Evolutionary conservation across 768 basidiomycete genomes (phyloP), one percentile per base, ranked within the genome.

Genomic region (Xerocomus potaroensis): DNA sequence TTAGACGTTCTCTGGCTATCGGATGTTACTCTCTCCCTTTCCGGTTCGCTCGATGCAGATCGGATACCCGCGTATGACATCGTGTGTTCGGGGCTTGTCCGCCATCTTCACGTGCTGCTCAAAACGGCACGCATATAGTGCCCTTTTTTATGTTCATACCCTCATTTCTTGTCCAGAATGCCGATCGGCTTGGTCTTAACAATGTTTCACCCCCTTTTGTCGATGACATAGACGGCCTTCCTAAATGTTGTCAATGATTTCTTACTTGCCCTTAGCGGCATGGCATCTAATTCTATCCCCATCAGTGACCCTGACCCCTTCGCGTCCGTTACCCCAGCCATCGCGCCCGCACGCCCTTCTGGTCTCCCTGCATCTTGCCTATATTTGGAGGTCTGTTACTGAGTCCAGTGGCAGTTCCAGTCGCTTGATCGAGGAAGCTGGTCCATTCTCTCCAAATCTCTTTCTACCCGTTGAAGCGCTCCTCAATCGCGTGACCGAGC

Each of bases 371-470:
- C 68, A 75, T 44, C 62, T 74, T 19, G 60, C 69, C 53, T 74
- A 75, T 45, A 62, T 59, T 55, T 83, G 63, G 69, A 65, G 48
- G 47, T 54, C 62, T 2, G 31, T 50, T 22, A 22, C 45, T 19
- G 26, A 45, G 41, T 34, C 42, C 31, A 45, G 35, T 11, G 24
- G 22, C 45, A n/a, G 47, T 39, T 51, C 48, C 51, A 38, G 56
- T 51, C 24, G 61, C 69, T 22, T 77, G 34, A 26, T 56, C n/a
- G 61, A 62, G 34, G 61, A 72, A 59, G 44, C 51, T 39, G 51
- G 62, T 41, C 83, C 83, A 4, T 86, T 87, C 59, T 70, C 78
- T 19, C 55, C 64, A n/a, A 68, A 66, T 19, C 67, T 82, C 16
- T 73, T 80, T 44, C 72, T 84, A 10, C 80, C 86, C 11, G 72